A percentile compares a stretch with the other conserved stretches of the same genome.
Conservation (phyloP, 306 rosid species). For the Quillaja saponaria region DNA sequence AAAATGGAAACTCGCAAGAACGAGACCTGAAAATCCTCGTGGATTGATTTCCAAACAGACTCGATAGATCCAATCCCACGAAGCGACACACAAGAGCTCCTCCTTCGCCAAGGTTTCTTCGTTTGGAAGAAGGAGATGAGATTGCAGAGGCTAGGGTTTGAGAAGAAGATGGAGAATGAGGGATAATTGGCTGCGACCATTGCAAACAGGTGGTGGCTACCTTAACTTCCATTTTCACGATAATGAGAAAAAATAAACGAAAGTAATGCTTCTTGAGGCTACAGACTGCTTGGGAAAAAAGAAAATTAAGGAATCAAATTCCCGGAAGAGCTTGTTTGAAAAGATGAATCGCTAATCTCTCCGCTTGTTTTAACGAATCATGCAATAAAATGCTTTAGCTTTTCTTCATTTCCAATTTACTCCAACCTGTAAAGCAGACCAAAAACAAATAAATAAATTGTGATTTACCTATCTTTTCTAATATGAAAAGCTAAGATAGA, state of each 20-base stretch:
- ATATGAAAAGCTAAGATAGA: neutral
- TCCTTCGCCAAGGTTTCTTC: conserved; percentile 19
- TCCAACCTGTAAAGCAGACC: conserved; percentile 37
- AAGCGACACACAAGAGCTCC: conserved; percentile 38
- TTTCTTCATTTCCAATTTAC: conserved; percentile 29
- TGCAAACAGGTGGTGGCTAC: conserved; percentile 60
- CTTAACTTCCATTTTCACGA: conserved; percentile 50
- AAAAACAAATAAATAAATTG: neutral
- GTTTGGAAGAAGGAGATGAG: conserved; percentile 52
- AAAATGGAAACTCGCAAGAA: conserved; percentile 37
- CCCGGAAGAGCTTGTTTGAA: neutral
- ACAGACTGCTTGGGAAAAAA: neutral
- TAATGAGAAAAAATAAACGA: neutral
- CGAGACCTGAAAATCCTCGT: conserved; percentile 43
- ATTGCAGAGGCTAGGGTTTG: conserved; percentile 59
- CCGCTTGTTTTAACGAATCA: conserved; percentile 16
- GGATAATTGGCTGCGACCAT: conserved; percentile 58
- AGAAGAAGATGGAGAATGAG: conserved; percentile 60
- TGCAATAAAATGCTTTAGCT: conserved; percentile 23
- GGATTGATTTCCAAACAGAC: conserved; percentile 37
- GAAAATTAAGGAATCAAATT: conserved; percentile 13
- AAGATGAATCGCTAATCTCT: conserved; percentile 26
- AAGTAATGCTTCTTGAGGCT: neutral
- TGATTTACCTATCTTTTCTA: neutral
- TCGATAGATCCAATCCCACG: conserved; percentile 43